Percentiles rank a stretch among this genome's conserved stretches.
Conservation (phyloP, 2,329 filamentous ascomycete genomes). For the Ceratocystis smalleyi region DNA sequence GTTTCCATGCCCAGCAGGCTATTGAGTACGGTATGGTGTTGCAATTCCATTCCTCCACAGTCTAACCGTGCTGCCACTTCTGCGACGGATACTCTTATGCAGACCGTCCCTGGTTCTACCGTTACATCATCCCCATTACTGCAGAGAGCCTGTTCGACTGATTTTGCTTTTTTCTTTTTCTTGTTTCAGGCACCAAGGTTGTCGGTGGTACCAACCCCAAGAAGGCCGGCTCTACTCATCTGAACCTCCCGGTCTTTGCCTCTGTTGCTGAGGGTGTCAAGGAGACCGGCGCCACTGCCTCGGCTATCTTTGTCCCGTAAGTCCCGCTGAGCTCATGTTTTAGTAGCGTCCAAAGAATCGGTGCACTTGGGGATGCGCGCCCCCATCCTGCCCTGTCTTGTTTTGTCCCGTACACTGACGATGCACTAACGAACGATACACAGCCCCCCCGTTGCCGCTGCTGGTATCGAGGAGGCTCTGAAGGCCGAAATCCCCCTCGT, state of each 20-base stretch:
- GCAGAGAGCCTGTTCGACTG: conserved; percentile 5
- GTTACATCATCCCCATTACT: not conserved
- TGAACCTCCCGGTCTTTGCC: conserved; percentile 84
- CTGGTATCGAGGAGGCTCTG: conserved; percentile 93
- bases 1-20: conserved; percentile 93
- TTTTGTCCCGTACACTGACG: not conserved
- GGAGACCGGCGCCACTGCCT: conserved; percentile 78
- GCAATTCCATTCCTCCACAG: not conserved
- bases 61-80: conserved; percentile 7
- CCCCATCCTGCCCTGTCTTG: not conserved
- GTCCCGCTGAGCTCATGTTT: conserved; percentile 19
- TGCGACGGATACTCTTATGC: not conserved
- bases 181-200: conserved; percentile 69
- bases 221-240: conserved; percentile 83
- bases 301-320: conserved; percentile 92
- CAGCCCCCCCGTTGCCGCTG: conserved; percentile 79
- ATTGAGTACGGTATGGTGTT: conserved; percentile 77
- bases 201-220: conserved; percentile 98
- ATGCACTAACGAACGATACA: conserved; percentile 13
- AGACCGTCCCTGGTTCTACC: not conserved
- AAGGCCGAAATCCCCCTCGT: conserved; percentile 83
- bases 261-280: conserved; percentile 78
- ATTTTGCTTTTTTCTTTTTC: conserved; percentile 4
- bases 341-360: not conserved
- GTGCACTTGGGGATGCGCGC: not conserved